phyloP scores from a whole-genome alignment of 139 green algal species.

The Monoraphidium neglectum region DNA sequence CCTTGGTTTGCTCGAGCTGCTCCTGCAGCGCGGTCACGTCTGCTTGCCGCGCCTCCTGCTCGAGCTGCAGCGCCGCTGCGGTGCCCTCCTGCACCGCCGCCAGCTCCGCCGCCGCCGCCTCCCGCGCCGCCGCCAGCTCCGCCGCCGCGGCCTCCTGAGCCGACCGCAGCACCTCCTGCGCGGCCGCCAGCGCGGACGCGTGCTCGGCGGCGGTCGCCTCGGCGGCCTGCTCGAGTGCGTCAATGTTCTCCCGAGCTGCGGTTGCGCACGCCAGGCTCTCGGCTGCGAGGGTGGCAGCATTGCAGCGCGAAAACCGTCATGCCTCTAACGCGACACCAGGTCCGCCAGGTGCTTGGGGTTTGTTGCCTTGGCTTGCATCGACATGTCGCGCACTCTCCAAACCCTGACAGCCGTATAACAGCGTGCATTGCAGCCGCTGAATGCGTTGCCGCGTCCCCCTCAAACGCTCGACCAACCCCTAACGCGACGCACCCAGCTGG shows the following conservation, averaged over 20 bases:
- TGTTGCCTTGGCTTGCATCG: too few species aligned
- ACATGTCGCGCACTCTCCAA: too few species aligned
- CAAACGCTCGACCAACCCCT: too few species aligned
- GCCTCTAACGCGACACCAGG: too few species aligned
- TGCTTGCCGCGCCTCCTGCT: not conserved
- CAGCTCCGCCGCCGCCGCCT: slow-evolving; percentile 5
- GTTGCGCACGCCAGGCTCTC: slow-evolving; percentile 70
- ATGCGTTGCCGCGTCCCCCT: too few species aligned
- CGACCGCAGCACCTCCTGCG: slow-evolving; percentile 5
- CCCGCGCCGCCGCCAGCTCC: slow-evolving; percentile 4
- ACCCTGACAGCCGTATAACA: too few species aligned
- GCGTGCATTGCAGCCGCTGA: too few species aligned
- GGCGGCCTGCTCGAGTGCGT: slow-evolving; percentile 66
- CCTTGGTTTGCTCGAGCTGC: slow-evolving; percentile 18
- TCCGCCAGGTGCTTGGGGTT: too few species aligned
- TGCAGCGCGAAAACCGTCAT: not conserved
- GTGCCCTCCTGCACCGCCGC: not conserved
- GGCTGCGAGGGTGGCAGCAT: slow-evolving; percentile 44
- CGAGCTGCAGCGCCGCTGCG: slow-evolving; percentile 11
- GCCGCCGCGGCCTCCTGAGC: slow-evolving; percentile 6
- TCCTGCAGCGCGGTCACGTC: slow-evolving; percentile 6
- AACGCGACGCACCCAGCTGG: slow-evolving; percentile 19
- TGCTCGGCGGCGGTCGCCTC: slow-evolving; percentile 45
- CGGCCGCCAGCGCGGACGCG: slow-evolving; percentile 37
- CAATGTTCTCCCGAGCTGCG: slow-evolving; percentile 63